Evolutionary conservation across 2,329 filamentous ascomycete species (phyloP), one percentile per base, ranked within the genome.

Genomic region (Exophiala lecanii-corni): DNA sequence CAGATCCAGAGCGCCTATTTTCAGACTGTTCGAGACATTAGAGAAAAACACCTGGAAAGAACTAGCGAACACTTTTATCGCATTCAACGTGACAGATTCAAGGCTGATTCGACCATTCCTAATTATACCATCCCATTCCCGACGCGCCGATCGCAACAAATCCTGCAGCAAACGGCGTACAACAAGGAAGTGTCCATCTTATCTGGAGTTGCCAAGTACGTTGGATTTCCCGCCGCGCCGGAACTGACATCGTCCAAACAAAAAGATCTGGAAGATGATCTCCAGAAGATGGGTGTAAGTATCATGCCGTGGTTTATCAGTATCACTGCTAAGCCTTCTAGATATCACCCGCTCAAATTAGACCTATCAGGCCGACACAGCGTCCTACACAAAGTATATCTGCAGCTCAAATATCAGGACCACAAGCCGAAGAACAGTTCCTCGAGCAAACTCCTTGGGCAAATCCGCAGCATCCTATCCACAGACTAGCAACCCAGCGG

Each of bases 221-320:
- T 94, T 58, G 92, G 92, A 17, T 98, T 98, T 66, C 92, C 92
- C 25, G 89, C 91, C 21, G 92, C 89, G n/a, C 92, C 92, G 15
- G 76, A 86, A 23, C 83, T 98, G 66, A 74, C 74, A 45, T 77
- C 85, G 31, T 85, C 86, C 18, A 82, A 83, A 26, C 65, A 76
- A 16, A 71, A 76, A 9, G 88, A 96, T 59, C 67, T 92, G 35
- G 87, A 95, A 42, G 84, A 91, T 37, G 92, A 98, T 66, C 72
- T 97, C 51, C 82, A 85, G 62, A 84, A 84, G 55, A 96, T 98
- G 74, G 84, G 85, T 59, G 89, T 96, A 71, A 73, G 82, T 76
- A 55, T 43, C n/a, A 26, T 5, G 10, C 21, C 10, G 17, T 10
- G n/a, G 9, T 7, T 26, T 10, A 7, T 23, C 5, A 18, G 3